phyloP scores from a whole-genome alignment of 2,329 filamentous ascomycete genomes.

The Colletotrichum sp. region DNA sequence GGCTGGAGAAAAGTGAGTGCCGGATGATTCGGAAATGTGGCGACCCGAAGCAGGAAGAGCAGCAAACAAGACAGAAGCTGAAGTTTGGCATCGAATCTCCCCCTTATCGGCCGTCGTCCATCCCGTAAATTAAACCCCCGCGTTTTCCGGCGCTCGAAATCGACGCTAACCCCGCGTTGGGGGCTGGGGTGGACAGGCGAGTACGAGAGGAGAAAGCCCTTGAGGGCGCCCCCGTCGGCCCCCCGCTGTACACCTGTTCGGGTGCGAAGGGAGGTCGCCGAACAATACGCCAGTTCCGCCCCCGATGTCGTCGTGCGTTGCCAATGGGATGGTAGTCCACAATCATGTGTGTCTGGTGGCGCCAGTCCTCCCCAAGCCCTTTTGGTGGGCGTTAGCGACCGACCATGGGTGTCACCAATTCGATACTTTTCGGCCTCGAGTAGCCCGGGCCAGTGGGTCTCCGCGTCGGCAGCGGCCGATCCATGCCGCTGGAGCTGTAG shows the following conservation, averaged over 20 bases:
- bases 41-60: background rate
- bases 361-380: background rate
- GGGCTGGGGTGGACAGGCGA: constrained; percentile 10
- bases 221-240: background rate
- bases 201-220: background rate
- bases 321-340: background rate
- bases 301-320: background rate
- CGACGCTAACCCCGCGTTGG: constrained; percentile 15
- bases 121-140: constrained; percentile 1
- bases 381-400: constrained; percentile 42
- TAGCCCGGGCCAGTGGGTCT: constrained; percentile 52
- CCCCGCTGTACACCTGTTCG: background rate
- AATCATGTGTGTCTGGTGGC: background rate
- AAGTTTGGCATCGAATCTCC: background rate
- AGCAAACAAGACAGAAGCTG: background rate
- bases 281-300: background rate
- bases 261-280: background rate
- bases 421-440: constrained; percentile 65
- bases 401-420: constrained; percentile 66
- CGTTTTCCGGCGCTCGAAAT: constrained; percentile 8
- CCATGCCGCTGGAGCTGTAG: constrained; percentile 43
- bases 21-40: constrained; percentile 5
- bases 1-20: background rate
- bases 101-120: background rate
- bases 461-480: constrained; percentile 62